Conservation (phyloP, 139 green algal genomes). For the Haematococcus lacustris region DNA sequence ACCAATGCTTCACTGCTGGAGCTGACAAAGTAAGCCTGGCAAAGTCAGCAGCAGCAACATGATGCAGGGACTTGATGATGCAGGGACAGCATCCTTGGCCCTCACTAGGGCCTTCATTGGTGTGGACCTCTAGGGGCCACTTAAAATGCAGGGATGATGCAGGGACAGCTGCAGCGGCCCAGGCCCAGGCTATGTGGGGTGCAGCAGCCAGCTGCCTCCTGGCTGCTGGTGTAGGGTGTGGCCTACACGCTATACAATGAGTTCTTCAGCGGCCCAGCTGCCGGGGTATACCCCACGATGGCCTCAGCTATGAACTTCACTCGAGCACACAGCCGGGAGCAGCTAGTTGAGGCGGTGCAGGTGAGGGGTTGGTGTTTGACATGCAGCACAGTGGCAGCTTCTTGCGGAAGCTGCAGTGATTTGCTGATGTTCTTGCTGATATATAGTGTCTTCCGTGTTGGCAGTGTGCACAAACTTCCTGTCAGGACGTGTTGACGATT, state of each 20-base stretch:
- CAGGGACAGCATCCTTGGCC: neutral
- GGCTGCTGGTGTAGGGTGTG: conserved; percentile 10
- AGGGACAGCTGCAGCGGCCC: neutral
- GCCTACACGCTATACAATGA: conserved; percentile 30
- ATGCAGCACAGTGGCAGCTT: too few species aligned
- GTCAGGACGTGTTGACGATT: too few species aligned
- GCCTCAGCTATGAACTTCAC: conserved; percentile 15
- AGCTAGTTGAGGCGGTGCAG: conserved; percentile 6
- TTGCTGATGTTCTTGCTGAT: too few species aligned
- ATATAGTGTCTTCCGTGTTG: too few species aligned
- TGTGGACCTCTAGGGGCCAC: neutral
- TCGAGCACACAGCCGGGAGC: neutral
- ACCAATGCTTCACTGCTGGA: conserved; percentile 17
- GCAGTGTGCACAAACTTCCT: too few species aligned
- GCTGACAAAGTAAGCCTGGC: conserved; percentile 25
- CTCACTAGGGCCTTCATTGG: too few species aligned
- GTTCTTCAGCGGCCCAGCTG: conserved; percentile 14
- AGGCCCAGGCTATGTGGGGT: neutral
- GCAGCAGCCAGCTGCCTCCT: neutral
- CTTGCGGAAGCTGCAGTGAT: too few species aligned
- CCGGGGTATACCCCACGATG: conserved; percentile 10
- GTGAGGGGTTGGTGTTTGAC: too few species aligned
- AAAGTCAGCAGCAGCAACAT: too few species aligned
- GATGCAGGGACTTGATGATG: neutral
- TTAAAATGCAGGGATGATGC: neutral